phyloP scores from a whole-genome alignment of 1,139 yeast genomes.

The Sugiyamaella pinicola region DNA sequence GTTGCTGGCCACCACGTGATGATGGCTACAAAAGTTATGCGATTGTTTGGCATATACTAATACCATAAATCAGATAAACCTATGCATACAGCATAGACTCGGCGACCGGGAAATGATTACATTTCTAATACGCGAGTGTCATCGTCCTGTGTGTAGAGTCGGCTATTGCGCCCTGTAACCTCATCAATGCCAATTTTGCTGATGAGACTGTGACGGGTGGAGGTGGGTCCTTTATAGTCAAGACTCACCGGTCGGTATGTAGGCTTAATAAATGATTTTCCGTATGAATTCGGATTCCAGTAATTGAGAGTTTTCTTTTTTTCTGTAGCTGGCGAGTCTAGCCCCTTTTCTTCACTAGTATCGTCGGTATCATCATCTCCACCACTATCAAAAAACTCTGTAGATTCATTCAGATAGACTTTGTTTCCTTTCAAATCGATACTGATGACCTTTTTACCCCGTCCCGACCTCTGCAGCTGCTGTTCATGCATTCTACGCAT shows the following conservation, averaged over 20 bases:
- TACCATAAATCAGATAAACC: constrained; percentile 17
- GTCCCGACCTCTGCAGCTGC: constrained; percentile 63
- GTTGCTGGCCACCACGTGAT: constrained; percentile 6
- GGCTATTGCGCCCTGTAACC: constrained; percentile 11
- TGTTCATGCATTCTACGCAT: constrained; percentile 62
- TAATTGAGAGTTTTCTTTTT: constrained; percentile 26
- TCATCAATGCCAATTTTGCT: constrained; percentile 23
- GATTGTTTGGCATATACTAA: background rate
- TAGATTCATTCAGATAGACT: constrained; percentile 47
- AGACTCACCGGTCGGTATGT: constrained; percentile 20
- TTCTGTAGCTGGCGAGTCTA: constrained; percentile 28
- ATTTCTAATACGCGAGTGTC: constrained; percentile 29
- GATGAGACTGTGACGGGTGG: constrained; percentile 1
- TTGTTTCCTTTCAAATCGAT: constrained; percentile 84
- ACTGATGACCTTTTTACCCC: constrained; percentile 73
- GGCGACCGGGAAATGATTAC: constrained; percentile 17
- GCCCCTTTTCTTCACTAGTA: constrained; percentile 24
- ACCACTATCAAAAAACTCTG: constrained; percentile 15
- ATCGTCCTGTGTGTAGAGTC: constrained; percentile 23
- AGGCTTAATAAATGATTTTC: constrained; percentile 43
- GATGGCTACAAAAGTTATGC: constrained; percentile 6
- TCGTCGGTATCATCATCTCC: constrained; percentile 27
- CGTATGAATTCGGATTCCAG: constrained; percentile 36
- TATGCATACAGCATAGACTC: constrained; percentile 7
- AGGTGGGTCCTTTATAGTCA: constrained; percentile 5